Evolutionary conservation across 768 basidiomycete genomes (phyloP), one percentile per base, ranked within the genome.

Genomic region (Wakefieldia striispora): DNA sequence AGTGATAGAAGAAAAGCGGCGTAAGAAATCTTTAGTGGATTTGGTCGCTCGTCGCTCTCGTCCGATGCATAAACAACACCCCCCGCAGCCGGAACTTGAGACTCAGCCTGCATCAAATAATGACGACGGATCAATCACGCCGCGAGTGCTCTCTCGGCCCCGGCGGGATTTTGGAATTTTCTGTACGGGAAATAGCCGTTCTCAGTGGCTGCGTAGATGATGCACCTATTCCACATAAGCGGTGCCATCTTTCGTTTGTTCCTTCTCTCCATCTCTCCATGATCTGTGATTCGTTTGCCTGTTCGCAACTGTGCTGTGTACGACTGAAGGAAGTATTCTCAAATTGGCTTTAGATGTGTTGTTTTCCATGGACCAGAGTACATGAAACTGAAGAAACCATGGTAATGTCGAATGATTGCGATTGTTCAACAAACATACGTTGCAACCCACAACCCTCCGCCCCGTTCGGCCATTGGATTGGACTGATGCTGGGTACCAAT

Each of bases 111-210:
- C 35, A 3, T 14, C 19, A 1, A 13, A 3, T 8, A 56, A 43
- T 14, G 55, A 59, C 4, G 59, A 50, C 31, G 41, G 45, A 21
- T 45, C 56, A 3, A 34, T 27, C 24, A n/a, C 35, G n/a, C 34
- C 40, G 19, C 59, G 61, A 23, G 43, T 52, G 9, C 38, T 56
- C 6, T 26, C 57, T 27, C 62, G 54, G 37, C 40, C 44, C 11
- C 60, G 60, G 29, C 60, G 58, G 40, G 56, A 62, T 39, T 72
- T 72, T 39, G 70, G 71, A 40, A 72, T 72, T 47, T 70, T 73
- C 46, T 72, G 72, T 48, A 70, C 69, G 35, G 59, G 64, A 52
- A 72, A 62, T 39, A 65, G 49, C 23, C 51, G 49, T 11, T 47
- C 53, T 43, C 55, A 56, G 50, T 53, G 31, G 29, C 39, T 27